These are phyloP conservation scores for Boletellus deceptivus DNA, from an alignment of 1,284 basidiomycete genomes.

Conservation along the genomic window DNA sequence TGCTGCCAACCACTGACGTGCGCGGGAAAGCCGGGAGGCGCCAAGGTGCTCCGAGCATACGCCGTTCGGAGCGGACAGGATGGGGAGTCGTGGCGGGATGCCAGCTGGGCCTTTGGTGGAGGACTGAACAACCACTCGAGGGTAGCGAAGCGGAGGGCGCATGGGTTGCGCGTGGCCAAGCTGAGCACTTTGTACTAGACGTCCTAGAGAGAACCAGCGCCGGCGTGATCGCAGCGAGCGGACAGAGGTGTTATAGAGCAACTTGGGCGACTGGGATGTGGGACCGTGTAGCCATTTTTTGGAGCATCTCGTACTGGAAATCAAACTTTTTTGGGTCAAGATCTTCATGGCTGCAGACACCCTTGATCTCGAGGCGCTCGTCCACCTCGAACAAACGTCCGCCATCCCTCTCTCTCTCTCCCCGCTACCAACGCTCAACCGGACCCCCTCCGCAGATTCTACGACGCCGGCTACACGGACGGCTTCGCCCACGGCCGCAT, in stretches of 20 bases:
- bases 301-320: background rate
- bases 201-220: no score
- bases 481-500: slow-evolving; percentile 84
- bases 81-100: background rate
- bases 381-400: slow-evolving; percentile 72
- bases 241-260: no score
- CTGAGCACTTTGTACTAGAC: background rate
- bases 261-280: no score
- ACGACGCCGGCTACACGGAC: slow-evolving; percentile 71
- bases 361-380: slow-evolving; percentile 64
- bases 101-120: background rate
- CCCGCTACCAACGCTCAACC: background rate
- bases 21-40: background rate
- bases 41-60: background rate
- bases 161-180: background rate
- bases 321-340: background rate
- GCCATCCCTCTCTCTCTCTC: slow-evolving; percentile 13
- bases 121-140: background rate
- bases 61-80: background rate
- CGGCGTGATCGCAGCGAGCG: no score
- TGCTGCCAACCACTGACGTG: background rate
- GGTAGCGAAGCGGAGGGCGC: background rate
- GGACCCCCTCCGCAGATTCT: slow-evolving; percentile 57
- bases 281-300: no score
- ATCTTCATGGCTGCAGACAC: background rate